These are phyloP conservation scores for Begonia loranthoides DNA, from an alignment of 306 rosid genomes.

Conservation along the genomic window DNA sequence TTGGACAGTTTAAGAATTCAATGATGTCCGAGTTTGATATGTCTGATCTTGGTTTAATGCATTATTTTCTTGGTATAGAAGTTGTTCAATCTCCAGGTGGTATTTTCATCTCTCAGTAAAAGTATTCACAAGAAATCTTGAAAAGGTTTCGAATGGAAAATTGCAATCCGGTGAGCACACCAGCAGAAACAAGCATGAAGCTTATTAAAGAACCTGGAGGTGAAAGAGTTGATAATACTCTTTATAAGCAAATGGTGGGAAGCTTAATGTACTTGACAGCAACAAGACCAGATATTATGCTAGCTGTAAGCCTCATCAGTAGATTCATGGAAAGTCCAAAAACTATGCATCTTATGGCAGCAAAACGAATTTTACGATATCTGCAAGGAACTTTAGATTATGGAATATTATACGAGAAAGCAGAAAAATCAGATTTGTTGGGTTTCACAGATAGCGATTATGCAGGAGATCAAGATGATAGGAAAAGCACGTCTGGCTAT, in stretches of 20 bases:
- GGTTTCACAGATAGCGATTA: too few species aligned
- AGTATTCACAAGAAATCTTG: not conserved
- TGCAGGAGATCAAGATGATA: too few species aligned
- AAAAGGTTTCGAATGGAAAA: not conserved
- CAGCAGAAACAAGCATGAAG: not conserved
- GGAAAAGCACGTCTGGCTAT: not conserved
- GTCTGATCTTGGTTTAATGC: constrained; percentile 1
- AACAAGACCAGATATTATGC: constrained; percentile 1
- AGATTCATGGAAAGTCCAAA: not conserved
- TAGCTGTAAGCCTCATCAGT: not conserved
- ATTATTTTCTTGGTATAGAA: not conserved
- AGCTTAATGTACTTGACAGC: not conserved
- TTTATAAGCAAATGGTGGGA: not conserved
- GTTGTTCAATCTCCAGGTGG: not conserved
- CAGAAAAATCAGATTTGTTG: too few species aligned
- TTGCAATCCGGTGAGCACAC: not conserved
- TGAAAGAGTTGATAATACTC: not conserved
- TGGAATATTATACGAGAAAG: not conserved
- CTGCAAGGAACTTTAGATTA: not conserved
- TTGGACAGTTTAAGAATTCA: not conserved
- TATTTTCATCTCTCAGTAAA: not conserved
- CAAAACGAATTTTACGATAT: not conserved
- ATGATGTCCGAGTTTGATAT: not conserved
- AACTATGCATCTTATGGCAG: not conserved
- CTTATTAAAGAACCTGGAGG: not conserved